Percentiles rank a stretch among this genome's conserved stretches.
These are phyloP conservation scores for Symbiodinium natans DNA, from an alignment of 73 alveolate species.

Conservation along the genomic window DNA sequence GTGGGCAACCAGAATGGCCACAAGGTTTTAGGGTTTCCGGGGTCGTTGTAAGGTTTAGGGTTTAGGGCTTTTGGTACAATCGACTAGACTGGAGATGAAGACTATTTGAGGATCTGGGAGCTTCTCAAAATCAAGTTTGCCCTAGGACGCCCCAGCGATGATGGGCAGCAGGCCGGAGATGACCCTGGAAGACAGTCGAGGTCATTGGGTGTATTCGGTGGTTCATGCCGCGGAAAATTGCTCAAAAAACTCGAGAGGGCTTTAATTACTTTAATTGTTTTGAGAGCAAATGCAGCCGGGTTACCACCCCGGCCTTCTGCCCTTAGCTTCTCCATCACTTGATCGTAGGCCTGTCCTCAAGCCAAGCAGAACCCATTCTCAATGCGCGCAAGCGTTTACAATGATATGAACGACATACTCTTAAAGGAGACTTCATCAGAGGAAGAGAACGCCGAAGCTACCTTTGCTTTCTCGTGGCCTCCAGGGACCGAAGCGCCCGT, in stretches of 20 bases:
- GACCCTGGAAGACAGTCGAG: not conserved
- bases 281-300: not conserved
- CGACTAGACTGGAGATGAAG: not conserved
- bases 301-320: not conserved
- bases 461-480: not conserved
- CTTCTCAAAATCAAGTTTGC: not conserved
- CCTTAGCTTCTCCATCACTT: not conserved
- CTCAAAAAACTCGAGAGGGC: not conserved
- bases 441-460: not conserved
- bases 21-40: not conserved
- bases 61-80: not conserved
- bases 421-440: not conserved
- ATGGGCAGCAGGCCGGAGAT: not conserved
- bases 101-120: not conserved
- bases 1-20: too few relatives aligned
- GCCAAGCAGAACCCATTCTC: not conserved
- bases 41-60: too few relatives aligned
- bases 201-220: not conserved
- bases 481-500: slow-evolving; percentile 21
- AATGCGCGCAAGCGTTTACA: not conserved
- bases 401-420: too few relatives aligned
- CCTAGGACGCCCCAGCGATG: not conserved
- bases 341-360: not conserved
- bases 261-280: too few relatives aligned
- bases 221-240: not conserved